Base-by-base conservation (phyloP, 164 flowering plant species). In the Euptelea pleiosperma region DNA sequence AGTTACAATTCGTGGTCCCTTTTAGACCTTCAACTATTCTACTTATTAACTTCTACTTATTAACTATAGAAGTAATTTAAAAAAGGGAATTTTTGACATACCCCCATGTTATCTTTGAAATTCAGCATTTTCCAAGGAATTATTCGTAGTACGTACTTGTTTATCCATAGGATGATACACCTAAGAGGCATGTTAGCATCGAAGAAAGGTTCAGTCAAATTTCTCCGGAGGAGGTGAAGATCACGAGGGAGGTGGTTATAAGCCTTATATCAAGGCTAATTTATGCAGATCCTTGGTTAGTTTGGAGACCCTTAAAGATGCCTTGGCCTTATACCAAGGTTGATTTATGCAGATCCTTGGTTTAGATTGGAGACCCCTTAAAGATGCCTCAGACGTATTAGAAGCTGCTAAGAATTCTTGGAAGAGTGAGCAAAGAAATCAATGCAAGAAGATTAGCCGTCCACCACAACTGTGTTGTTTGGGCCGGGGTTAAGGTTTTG, bases 331-430 rank as follows among this genome's bases (percentile, higher is more conserved):
- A 90, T 86, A 37, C 97, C 97, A 3, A 60, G 69, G 67, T 57
- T 90, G 51, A 81, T 88, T 37, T 93, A 88, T 64, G 96, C 95
- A 12, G 97, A 93, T 74, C 98, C 96, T 54, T 82, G 90, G 24
- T n/a, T 86, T 8, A 81, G 78, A 62, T 58, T 93, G 67, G 96
- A 85, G 72, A 86, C n/a, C 92, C n/a, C 67, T 86, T 3, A 66
- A 81, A 57, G 99, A 93, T 75, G 94, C 99, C 14, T 93, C n/a
- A 63, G 97, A 93, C 50, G 87, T 90, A 24, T 72, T 85, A 3
- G 85, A 80, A 63, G 87, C 77, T 40, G 89, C 86, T 0, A 86
- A 83, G 59, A 91, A 86, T 36, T 84, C 93, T 8, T 81, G 89
- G 91, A 79, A 86, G 70, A 88, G 70, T 68, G 94, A 88, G 75